Base-by-base conservation (phyloP, 148 eudicot genomes). In the Hydrangea macrophylla region DNA sequence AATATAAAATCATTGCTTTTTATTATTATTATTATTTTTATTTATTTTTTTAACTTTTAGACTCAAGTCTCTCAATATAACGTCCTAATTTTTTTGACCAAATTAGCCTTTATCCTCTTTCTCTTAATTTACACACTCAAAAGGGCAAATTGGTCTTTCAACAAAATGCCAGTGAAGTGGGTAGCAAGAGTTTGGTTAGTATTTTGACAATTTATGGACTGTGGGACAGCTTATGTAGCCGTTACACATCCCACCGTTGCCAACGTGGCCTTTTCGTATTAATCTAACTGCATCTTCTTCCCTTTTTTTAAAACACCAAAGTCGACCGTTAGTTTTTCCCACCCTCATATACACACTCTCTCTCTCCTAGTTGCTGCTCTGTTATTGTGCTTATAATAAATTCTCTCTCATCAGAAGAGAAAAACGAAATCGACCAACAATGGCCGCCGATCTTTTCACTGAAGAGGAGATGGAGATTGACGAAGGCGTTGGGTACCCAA, bases 401-500 rank as follows among this genome's bases (percentile, higher is more conserved):
- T 30, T 62, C 36, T 50, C 48, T 30, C 40, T 33, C n/a, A 17
- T 31, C 23, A 12, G 2, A 28, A 48, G 15, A 32, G 48, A 13
- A 48, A 24, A 3, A 10, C 44, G 28, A 25, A 53, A 30, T 8
- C 24, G 60, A 30, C 68, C n/a, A 0, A 64, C 55, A 70, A 90
- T 90, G 98, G 83, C 89, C 54, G 79, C 71, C 18, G 86, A 80
- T 9, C 60, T 76, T 44, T 85, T 90, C 62, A 69, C 85, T 3
- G 81, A 86, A 15, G 92, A 85, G 15, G 97, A 94, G 60, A 78
- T 90, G 80, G 77, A 28, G 10, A 78, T 90, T 23, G 92, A 94
- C 65, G 72, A 78, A 69, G 86, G 76, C 3, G 84, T 94, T n/a
- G 98, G 98, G 53, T 86, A 88, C 76, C 98, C 98, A 0, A 94